Evolutionary conservation across 2,329 filamentous ascomycete species (phyloP).

Genomic region (Orbilia blumenaviensis): DNA sequence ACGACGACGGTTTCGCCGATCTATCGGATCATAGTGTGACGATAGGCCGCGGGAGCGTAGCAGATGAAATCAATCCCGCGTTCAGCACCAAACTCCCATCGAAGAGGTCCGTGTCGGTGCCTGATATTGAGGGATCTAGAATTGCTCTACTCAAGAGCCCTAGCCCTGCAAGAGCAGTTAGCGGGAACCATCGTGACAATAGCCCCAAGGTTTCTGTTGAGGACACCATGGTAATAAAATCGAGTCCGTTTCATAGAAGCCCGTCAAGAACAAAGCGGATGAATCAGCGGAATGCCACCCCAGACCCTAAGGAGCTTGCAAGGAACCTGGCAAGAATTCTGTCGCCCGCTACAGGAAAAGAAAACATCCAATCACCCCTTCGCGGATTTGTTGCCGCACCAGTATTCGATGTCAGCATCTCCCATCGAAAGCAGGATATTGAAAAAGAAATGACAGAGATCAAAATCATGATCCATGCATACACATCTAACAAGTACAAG

Average conservation of each 20-base stretch:
- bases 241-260: constrained; percentile 43
- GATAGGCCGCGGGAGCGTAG: constrained; percentile 21
- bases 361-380: constrained; percentile 33
- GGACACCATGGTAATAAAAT: constrained; percentile 20
- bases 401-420: background rate
- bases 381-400: background rate
- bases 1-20: constrained; percentile 20
- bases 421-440: constrained; percentile 15
- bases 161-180: constrained; percentile 22
- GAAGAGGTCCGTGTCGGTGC: constrained; percentile 12
- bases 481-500: constrained; percentile 36
- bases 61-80: constrained; percentile 15
- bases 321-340: constrained; percentile 34
- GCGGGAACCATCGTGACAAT: constrained; percentile 26
- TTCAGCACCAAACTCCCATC: constrained; percentile 11
- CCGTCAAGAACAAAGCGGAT: constrained; percentile 44
- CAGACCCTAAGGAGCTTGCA: constrained; percentile 32
- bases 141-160: constrained; percentile 20
- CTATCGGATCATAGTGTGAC: constrained; percentile 36
- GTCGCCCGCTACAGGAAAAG: constrained; percentile 26
- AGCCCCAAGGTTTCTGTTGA: constrained; percentile 40
- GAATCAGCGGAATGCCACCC: constrained; percentile 33
- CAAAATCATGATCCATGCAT: constrained; percentile 33
- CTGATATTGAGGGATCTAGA: constrained; percentile 5
- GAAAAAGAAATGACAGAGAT: constrained; percentile 36